Evolutionary conservation across 2,329 filamentous ascomycete species (phyloP).

Genomic region (Bipolaris cookei): DNA sequence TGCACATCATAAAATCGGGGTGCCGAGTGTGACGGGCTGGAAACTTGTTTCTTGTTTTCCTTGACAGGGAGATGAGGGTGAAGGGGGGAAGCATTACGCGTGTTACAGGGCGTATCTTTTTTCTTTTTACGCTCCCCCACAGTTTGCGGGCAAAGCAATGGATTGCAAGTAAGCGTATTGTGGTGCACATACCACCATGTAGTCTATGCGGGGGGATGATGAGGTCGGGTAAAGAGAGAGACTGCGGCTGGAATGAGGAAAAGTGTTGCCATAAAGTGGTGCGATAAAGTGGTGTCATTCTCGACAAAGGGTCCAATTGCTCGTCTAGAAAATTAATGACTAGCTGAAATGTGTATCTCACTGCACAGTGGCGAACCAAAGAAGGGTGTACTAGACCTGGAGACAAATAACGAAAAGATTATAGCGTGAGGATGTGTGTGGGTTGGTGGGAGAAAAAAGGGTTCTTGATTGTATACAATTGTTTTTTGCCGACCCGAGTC

Average conservation of each 20-base stretch:
- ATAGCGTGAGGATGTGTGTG: neutral
- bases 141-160: neutral
- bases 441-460: neutral
- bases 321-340: neutral
- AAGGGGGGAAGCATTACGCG: neutral
- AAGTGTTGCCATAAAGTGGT: neutral
- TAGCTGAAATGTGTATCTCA: neutral
- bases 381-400: neutral
- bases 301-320: neutral
- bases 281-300: neutral
- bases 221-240: neutral
- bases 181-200: neutral
- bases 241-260: neutral
- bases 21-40: neutral
- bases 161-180: neutral
- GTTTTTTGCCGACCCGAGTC: neutral
- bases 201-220: neutral
- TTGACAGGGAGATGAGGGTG: neutral
- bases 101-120: neutral
- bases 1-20: constrained; percentile 1
- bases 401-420: neutral
- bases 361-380: neutral
- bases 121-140: neutral
- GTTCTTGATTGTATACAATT: neutral
- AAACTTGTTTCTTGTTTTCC: neutral